Evolutionary conservation across 2,329 filamentous ascomycete genomes (phyloP).

Genomic region (Bipolaris sorokiniana): DNA sequence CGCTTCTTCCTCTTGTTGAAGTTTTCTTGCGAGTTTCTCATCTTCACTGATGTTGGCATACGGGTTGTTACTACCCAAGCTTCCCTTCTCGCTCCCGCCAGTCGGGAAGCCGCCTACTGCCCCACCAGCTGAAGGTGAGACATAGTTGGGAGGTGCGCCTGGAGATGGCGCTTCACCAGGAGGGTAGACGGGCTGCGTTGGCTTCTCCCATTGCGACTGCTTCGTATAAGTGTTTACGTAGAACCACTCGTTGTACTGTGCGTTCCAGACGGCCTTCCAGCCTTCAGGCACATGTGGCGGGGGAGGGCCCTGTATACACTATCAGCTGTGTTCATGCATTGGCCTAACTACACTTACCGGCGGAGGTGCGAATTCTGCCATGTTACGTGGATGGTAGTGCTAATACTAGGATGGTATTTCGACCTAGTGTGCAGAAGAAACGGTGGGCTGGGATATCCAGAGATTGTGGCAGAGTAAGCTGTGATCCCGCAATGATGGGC

Average conservation of each 20-base stretch:
- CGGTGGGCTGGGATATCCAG: neutral
- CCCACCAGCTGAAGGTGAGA: slow-evolving; percentile 48
- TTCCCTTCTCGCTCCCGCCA: slow-evolving; percentile 54
- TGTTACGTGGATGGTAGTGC: slow-evolving; percentile 11
- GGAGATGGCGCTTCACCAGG: slow-evolving; percentile 55
- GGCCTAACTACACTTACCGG: slow-evolving; percentile 29
- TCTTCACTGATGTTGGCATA: slow-evolving; percentile 69
- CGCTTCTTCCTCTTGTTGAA: slow-evolving; percentile 85
- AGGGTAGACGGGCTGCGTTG: slow-evolving; percentile 70
- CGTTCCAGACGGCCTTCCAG: slow-evolving; percentile 84
- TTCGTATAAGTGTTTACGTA: slow-evolving; percentile 90
- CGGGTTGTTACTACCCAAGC: slow-evolving; percentile 69
- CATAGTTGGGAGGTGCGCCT: slow-evolving; percentile 73
- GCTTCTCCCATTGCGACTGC: slow-evolving; percentile 87
- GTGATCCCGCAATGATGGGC: slow-evolving; percentile 18
- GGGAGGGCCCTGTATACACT: slow-evolving; percentile 54
- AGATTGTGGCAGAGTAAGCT: slow-evolving; percentile 10
- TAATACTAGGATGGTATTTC: neutral
- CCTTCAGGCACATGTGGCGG: slow-evolving; percentile 73
- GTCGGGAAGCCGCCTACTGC: slow-evolving; percentile 43
- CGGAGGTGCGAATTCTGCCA: slow-evolving; percentile 48
- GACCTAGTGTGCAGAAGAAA: too few relatives aligned
- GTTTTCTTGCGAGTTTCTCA: slow-evolving; percentile 72
- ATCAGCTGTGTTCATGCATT: slow-evolving; percentile 15
- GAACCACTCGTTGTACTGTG: slow-evolving; percentile 91